Conservation (phyloP, 1,139 yeast genomes). For the Diutina ranongensis region DNA sequence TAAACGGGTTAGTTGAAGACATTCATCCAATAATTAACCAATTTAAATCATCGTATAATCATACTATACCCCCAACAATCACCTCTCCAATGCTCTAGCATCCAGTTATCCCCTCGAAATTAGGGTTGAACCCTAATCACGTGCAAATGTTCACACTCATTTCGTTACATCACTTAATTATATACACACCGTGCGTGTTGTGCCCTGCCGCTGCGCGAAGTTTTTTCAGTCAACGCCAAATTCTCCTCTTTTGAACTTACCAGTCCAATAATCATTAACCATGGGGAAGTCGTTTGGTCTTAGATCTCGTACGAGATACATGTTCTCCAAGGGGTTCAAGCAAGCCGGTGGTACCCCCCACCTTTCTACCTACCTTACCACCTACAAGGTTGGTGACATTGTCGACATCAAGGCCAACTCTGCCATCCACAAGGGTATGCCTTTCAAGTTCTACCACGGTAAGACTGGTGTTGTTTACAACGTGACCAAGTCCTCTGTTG, state of each 20-base stretch:
- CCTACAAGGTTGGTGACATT: conserved; percentile 97
- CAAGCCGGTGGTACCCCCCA: conserved; percentile 86
- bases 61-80: background rate
- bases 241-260: conserved; percentile 2
- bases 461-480: conserved; percentile 98
- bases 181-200: background rate
- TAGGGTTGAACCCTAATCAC: conserved; percentile 1
- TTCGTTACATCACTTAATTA: background rate
- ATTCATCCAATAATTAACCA: no score
- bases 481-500: conserved; percentile 97
- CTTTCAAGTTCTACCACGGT: conserved; percentile 99
- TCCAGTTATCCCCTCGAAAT: background rate
- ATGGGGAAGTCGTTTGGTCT: conserved; percentile 6
- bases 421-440: conserved; percentile 99
- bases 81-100: no score
- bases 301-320: conserved; percentile 99
- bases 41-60: background rate
- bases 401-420: conserved; percentile 99
- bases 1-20: no score
- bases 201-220: background rate
- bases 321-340: conserved; percentile 99
- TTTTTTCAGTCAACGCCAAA: background rate
- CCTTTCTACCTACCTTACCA: conserved; percentile 92
- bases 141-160: background rate
- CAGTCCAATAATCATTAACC: conserved; percentile 1